These are phyloP conservation scores for Trapa incisa DNA, from an alignment of 345 rosid species.

Conservation along the genomic window DNA sequence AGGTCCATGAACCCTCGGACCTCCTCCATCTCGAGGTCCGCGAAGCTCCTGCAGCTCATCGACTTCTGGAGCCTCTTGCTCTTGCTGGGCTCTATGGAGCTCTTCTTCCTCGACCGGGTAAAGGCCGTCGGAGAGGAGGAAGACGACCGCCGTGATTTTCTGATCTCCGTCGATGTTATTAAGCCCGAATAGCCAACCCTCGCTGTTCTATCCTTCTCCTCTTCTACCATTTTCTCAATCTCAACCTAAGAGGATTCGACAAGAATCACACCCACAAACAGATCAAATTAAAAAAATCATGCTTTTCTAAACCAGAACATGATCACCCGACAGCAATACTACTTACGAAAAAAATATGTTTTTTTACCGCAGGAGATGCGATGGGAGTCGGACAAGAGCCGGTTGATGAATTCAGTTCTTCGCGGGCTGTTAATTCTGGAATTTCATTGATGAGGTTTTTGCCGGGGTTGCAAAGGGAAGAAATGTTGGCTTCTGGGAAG, in stretches of 20 bases:
- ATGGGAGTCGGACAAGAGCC: not conserved
- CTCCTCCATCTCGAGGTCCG: conserved; percentile 55
- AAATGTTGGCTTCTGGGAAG: conserved; percentile 16
- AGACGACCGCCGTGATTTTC: conserved; percentile 20
- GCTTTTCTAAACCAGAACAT: not conserved
- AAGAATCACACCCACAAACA: not conserved
- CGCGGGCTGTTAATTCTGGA: not conserved
- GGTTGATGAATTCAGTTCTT: not conserved
- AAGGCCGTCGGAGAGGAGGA: conserved; percentile 25
- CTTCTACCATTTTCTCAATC: conserved; percentile 4
- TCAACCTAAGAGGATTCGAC: conserved; percentile 9
- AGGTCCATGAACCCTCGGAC: conserved; percentile 60
- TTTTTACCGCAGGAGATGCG: not conserved
- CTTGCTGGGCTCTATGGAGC: not conserved
- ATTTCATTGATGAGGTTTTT: conserved; percentile 9
- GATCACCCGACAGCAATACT: not conserved
- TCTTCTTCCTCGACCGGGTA: conserved; percentile 8
- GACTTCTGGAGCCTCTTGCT: conserved; percentile 19
- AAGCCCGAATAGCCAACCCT: conserved; percentile 13
- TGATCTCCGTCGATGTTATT: not conserved
- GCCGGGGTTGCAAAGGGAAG: conserved; percentile 3
- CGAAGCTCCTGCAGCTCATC: conserved; percentile 29
- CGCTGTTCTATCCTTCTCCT: conserved; percentile 18
- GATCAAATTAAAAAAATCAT: not conserved
- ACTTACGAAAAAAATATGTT: not conserved